Evolutionary conservation across 2,329 filamentous ascomycete species (phyloP), one percentile per base, ranked within the genome.

Genomic region (Ophiostoma pallidulum): DNA sequence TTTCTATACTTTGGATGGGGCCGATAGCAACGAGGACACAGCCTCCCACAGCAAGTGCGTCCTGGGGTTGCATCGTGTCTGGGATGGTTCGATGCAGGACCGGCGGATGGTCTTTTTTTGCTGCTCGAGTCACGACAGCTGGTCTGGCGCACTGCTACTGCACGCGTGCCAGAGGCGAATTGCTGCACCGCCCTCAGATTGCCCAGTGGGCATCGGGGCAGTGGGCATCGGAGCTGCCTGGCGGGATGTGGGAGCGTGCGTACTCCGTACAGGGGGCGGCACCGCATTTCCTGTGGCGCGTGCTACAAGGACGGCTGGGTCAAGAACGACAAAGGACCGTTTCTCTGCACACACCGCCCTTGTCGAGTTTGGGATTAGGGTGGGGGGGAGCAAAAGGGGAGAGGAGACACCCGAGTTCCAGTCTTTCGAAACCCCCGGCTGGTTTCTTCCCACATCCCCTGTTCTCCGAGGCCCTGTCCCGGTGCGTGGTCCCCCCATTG

Each of bases 401-500:
- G 31, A 24, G n/a, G 39, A 41, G 41, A 31, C 18, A 40, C 45
- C 49, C 49, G 41, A 50, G 52, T 50, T 45, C 51, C 49, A 53
- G 47, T 55, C 45, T 54, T 54, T 47, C 35, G 45, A 46, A 50
- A 38, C 42, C 48, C 52, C 51, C 47, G 47, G 51, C 45, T 53
- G 44, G 39, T 28, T 6, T 47, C 28, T 6, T 47, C 31, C 42
- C 47, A 47, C 51, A 37, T 46, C 37, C 47, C 46, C 20, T 40
- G 26, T 16, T 32, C 33, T 18, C 37, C 33, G 19, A 24, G 24
- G 59, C 58, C 61, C 63, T 67, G 60, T 60, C 59, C 64, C 58
- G 62, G 59, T 64, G 63, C 59, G 63, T 74, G 71, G 71, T 56
- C 62, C 67, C 70, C 66, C 61, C 57, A 72, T 77, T 74, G 68